These are phyloP conservation scores for Candida sakaeoensis DNA, from an alignment of 805 yeast species.

Conservation along the genomic window DNA sequence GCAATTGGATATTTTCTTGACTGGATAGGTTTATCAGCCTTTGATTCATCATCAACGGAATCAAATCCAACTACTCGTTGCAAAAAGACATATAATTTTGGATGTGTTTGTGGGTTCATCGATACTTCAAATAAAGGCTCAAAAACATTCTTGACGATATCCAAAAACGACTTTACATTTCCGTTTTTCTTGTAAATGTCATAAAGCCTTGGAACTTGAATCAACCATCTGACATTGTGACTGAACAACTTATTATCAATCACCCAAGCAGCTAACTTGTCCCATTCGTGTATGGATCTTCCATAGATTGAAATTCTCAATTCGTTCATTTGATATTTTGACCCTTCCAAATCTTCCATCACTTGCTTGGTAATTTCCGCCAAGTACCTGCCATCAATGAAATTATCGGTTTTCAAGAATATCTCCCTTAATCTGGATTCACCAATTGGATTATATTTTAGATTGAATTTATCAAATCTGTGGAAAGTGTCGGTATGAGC, in stretches of 20 bases:
- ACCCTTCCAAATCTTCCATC: conserved; percentile 86
- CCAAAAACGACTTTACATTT: conserved; percentile 67
- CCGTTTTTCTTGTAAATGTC: conserved; percentile 81
- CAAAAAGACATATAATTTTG: conserved; percentile 84
- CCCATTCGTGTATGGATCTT: conserved; percentile 88
- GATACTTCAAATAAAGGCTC: conserved; percentile 89
- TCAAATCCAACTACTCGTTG: conserved; percentile 97
- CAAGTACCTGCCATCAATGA: conserved; percentile 78
- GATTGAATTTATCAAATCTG: conserved; percentile 93
- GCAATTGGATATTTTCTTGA: conserved; percentile 80
- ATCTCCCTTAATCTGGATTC: conserved; percentile 97
- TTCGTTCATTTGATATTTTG: conserved; percentile 97
- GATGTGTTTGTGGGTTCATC: conserved; percentile 77
- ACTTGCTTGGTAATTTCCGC: conserved; percentile 96
- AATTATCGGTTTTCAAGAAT: conserved; percentile 92
- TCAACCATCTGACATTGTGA: conserved; percentile 94
- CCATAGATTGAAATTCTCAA: conserved; percentile 95
- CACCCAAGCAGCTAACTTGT: conserved; percentile 91
- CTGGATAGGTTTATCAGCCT: conserved; percentile 77
- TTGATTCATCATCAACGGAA: conserved; percentile 97
- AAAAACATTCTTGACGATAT: conserved; percentile 74
- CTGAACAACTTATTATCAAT: conserved; percentile 87
- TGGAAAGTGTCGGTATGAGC: conserved; percentile 98
- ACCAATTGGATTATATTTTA: conserved; percentile 97
- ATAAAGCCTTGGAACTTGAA: conserved; percentile 92